A percentile compares a stretch with the other conserved stretches of the same genome.
Evolutionary conservation across 345 rosid genomes (phyloP).

Genomic region (Durio zibethinus): DNA sequence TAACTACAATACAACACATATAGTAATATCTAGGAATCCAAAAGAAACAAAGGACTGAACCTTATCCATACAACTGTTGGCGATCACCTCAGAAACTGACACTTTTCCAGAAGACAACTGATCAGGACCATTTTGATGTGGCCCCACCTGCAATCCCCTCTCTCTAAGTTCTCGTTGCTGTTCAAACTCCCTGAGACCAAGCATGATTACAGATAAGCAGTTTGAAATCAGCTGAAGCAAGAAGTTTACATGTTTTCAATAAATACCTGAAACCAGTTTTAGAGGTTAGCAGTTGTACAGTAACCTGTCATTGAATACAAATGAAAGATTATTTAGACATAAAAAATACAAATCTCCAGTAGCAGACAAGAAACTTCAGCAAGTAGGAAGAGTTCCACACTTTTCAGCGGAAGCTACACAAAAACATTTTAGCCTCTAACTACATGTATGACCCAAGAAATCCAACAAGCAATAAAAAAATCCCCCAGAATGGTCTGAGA

Average conservation of each 20-base stretch:
- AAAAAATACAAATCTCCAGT: background rate
- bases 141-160: slow-evolving; percentile 58
- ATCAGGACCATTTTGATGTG: slow-evolving; percentile 57
- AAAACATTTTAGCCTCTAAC: background rate
- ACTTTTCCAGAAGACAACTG: slow-evolving; percentile 53
- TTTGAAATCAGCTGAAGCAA: slow-evolving; percentile 12
- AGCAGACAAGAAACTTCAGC: background rate
- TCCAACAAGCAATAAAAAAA: slow-evolving; percentile 8
- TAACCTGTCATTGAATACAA: slow-evolving; percentile 51
- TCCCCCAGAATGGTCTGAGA: slow-evolving; percentile 3
- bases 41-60: slow-evolving; percentile 33
- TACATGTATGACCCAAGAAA: background rate
- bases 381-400: slow-evolving; percentile 4
- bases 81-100: slow-evolving; percentile 48
- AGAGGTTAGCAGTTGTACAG: slow-evolving; percentile 88
- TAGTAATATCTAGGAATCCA: background rate
- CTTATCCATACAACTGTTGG: slow-evolving; percentile 53
- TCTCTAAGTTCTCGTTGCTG: slow-evolving; percentile 94
- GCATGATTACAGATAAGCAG: slow-evolving; percentile 11
- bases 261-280: slow-evolving; percentile 93
- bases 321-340: slow-evolving; percentile 16
- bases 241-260: slow-evolving; percentile 11
- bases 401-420: background rate
- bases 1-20: background rate
- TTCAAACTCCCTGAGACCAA: slow-evolving; percentile 79